Conservation (phyloP, 2,329 filamentous ascomycete genomes). For the Polytolypa hystricis region DNA sequence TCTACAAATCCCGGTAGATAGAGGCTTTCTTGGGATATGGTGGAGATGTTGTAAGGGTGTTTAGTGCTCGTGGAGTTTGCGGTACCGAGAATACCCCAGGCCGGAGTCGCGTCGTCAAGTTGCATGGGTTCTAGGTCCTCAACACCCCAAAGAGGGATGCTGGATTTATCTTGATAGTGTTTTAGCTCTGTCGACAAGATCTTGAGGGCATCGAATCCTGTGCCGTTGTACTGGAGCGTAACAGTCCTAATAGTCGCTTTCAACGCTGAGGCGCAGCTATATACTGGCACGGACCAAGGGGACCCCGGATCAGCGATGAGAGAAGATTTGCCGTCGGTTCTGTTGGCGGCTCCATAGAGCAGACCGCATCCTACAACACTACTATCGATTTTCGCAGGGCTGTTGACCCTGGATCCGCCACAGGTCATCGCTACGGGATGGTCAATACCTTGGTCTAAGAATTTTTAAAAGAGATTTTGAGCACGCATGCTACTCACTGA, state of each 20-base stretch:
- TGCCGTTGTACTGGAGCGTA: slow-evolving; percentile 33
- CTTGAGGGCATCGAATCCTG: slow-evolving; percentile 23
- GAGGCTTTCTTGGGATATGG: not conserved
- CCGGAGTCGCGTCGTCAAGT: slow-evolving; percentile 13
- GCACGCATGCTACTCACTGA: slow-evolving; percentile 4
- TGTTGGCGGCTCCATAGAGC: slow-evolving; percentile 29
- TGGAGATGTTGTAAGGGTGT: slow-evolving; percentile 2
- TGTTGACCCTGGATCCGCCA: slow-evolving; percentile 17
- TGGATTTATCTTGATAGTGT: slow-evolving; percentile 20
- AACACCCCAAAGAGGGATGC: slow-evolving; percentile 26
- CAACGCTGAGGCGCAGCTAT: slow-evolving; percentile 32
- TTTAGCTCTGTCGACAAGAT: slow-evolving; percentile 28
- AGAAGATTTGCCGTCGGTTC: slow-evolving; percentile 23
- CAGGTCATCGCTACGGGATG: slow-evolving; percentile 3
- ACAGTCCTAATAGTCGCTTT: slow-evolving; percentile 37
- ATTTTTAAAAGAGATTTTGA: no score
- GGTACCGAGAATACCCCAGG: slow-evolving; percentile 24
- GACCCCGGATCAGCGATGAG: slow-evolving; percentile 31
- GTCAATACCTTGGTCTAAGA: no score
- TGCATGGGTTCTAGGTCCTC: slow-evolving; percentile 14
- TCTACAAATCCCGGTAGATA: slow-evolving; percentile 4
- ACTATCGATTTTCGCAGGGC: slow-evolving; percentile 33
- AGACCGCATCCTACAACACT: slow-evolving; percentile 30
- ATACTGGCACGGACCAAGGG: slow-evolving; percentile 33
- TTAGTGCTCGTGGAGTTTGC: not conserved